phyloP scores from a whole-genome alignment of 192 early-diverging fungal species.

The Lobosporangium transversale region DNA sequence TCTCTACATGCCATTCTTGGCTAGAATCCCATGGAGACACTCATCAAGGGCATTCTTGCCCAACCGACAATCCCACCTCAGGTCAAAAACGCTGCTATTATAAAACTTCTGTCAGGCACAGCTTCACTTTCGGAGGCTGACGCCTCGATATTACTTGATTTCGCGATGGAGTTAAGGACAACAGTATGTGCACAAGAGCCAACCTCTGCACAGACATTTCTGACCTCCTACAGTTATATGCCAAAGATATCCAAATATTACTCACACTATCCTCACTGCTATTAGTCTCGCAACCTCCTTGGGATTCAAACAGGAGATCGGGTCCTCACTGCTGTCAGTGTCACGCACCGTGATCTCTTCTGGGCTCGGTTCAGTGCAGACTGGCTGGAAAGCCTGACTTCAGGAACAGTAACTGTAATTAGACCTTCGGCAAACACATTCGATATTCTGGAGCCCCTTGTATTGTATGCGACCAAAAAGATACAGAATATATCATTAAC shows the following conservation, averaged over 20 bases:
- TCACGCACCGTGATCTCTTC: constrained; percentile 14
- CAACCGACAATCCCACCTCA: constrained; percentile 11
- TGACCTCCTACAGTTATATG: too few relatives aligned
- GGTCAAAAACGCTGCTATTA: constrained; percentile 17
- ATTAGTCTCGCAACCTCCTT: constrained; percentile 8
- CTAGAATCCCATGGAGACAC: constrained; percentile 48
- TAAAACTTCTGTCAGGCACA: constrained; percentile 7
- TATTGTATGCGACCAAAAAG: too few relatives aligned
- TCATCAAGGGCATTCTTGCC: constrained; percentile 35
- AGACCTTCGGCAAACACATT: neutral
- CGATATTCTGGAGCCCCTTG: too few relatives aligned
- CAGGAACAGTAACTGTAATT: constrained; percentile 9
- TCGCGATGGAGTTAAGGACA: constrained; percentile 18
- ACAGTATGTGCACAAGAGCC: constrained; percentile 15
- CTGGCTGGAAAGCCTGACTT: constrained; percentile 18
- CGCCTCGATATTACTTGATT: constrained; percentile 23
- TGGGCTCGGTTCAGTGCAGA: constrained; percentile 14
- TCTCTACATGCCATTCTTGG: too few relatives aligned
- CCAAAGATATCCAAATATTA: neutral
- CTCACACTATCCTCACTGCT: neutral
- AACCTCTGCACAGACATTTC: too few relatives aligned
- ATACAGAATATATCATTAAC: too few relatives aligned
- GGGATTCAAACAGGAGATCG: constrained; percentile 22
- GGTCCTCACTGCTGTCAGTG: constrained; percentile 25
- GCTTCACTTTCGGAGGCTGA: constrained; percentile 11